These are phyloP conservation scores for Stemphylium lycopersici DNA, from an alignment of 2,329 filamentous ascomycete genomes.

Conservation along the genomic window DNA sequence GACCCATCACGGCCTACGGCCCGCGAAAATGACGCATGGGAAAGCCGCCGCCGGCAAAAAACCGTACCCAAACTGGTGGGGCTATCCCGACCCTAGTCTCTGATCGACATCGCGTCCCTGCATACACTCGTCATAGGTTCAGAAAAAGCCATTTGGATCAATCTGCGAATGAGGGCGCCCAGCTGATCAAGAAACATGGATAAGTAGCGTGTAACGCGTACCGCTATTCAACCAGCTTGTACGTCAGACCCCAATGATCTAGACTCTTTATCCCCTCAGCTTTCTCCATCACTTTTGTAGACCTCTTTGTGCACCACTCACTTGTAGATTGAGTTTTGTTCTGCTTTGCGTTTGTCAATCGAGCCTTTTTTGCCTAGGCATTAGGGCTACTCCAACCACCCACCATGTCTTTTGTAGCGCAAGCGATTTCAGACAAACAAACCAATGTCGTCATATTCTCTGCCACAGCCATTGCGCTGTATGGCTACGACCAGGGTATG, in stretches of 20 bases:
- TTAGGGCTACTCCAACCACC: not conserved
- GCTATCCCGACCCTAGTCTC: constrained; percentile 14
- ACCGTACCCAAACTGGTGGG: constrained; percentile 13
- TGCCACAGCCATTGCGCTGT: constrained; percentile 61
- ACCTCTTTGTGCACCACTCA: not conserved
- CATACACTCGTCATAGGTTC: constrained; percentile 26
- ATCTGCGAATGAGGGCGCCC: constrained; percentile 7
- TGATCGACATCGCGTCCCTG: constrained; percentile 19
- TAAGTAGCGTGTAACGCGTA: constrained; percentile 6
- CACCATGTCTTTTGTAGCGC: constrained; percentile 10
- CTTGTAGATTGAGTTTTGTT: not conserved
- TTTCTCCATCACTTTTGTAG: not conserved
- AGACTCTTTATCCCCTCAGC: not conserved
- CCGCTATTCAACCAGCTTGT: constrained; percentile 1
- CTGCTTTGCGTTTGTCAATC: not conserved
- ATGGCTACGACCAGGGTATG: constrained; percentile 60
- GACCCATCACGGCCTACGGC: not conserved
- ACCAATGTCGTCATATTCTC: constrained; percentile 60
- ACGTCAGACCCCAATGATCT: not conserved
- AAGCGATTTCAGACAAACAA: constrained; percentile 47
- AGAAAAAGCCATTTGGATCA: constrained; percentile 1
- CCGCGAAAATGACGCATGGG: not conserved
- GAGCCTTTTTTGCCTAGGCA: not conserved
- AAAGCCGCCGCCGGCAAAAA: not conserved
- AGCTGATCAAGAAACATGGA: constrained; percentile 21